Base-by-base conservation (phyloP, 1,284 basidiomycete species). In the Fomitopsis pinicola region DNA sequence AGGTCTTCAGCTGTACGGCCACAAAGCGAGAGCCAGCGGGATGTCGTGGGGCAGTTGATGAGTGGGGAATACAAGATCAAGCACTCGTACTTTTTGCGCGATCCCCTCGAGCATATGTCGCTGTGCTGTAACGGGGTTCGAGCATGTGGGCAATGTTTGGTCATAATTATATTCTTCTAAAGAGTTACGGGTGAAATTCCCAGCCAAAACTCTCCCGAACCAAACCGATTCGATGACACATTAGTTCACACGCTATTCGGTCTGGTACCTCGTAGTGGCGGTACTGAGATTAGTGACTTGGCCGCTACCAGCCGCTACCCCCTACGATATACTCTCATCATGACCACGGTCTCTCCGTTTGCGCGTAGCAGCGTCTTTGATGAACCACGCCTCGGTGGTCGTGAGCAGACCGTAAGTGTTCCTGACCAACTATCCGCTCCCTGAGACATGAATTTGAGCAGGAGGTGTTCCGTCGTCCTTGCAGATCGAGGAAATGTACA, bases 401-500 rank as follows among this genome's bases (percentile, higher is more conserved):
- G 91, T 66, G 90, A 91, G 68, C 93, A 95, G 78, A 94, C 91
- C 42, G 92, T 94, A 74, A 78, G 91, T 79, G 57, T 61, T 63
- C 59, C 58, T 64, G 50, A 68, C 64, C 63, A 60, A 61, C 58
- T 60, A 67, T 63, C 61, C 8, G 44, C 42, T 9, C 54, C 48
- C 40, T 45, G 60, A 60, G 22, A 50, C 59, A 70, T 71, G 73
- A 73, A 73, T 69, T 64, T 71, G 67, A 69, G 71, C 69, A 72
- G 73, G 72, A 54, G 48, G 55, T 58, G 58, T 61, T 60, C 40
- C 58, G 19, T 56, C 58, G 54, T 55, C 12, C 42, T 67, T 70
- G 63, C 73, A 95, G 92, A 94, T 96, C 69, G 96, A 98, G 77
- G 96, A 98, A 79, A 98, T 98, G 94, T 98, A 98, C 73, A 94